phyloP scores from a whole-genome alignment of 139 green algal species.

The Volvox reticuliferus region DNA sequence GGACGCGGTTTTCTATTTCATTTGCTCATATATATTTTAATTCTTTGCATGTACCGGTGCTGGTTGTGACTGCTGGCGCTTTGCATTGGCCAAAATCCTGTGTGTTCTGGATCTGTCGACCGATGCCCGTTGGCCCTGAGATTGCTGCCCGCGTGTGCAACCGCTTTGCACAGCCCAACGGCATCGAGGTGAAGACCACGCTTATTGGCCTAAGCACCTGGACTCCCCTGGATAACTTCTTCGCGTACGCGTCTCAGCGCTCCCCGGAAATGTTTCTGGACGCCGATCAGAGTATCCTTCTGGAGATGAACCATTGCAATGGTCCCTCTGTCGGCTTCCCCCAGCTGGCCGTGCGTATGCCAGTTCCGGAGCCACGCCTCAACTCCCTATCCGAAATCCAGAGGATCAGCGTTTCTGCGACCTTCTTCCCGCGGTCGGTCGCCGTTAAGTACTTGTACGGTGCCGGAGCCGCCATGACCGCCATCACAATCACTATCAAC shows the following conservation, averaged over 20 bases:
- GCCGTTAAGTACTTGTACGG: slow-evolving; percentile 44
- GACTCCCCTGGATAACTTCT: neutral
- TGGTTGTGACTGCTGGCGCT: too few species aligned
- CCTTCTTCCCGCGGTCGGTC: neutral
- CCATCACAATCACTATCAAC: neutral
- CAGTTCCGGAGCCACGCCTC: neutral
- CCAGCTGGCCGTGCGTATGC: slow-evolving; percentile 38
- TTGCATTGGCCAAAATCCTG: too few species aligned
- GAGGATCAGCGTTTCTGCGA: neutral
- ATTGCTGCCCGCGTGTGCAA: too few species aligned
- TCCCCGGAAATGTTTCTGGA: slow-evolving; percentile 26
- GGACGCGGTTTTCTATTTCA: too few species aligned
- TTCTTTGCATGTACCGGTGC: too few species aligned
- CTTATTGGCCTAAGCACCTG: slow-evolving; percentile 20
- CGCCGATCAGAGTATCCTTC: slow-evolving; percentile 42
- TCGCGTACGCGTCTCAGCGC: slow-evolving; percentile 13
- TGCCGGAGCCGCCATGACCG: neutral
- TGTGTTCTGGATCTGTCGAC: too few species aligned
- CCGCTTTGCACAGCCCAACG: neutral
- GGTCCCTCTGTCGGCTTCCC: neutral
- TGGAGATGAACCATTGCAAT: slow-evolving; percentile 48
- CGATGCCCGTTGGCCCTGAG: too few species aligned
- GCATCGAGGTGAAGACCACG: neutral
- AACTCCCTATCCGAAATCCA: slow-evolving; percentile 34
- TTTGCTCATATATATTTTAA: too few species aligned